Percentiles rank a stretch among this genome's conserved stretches.
These are phyloP conservation scores for Phytophthora idaei DNA, from an alignment of 352 stramenopile genomes.

Conservation along the genomic window DNA sequence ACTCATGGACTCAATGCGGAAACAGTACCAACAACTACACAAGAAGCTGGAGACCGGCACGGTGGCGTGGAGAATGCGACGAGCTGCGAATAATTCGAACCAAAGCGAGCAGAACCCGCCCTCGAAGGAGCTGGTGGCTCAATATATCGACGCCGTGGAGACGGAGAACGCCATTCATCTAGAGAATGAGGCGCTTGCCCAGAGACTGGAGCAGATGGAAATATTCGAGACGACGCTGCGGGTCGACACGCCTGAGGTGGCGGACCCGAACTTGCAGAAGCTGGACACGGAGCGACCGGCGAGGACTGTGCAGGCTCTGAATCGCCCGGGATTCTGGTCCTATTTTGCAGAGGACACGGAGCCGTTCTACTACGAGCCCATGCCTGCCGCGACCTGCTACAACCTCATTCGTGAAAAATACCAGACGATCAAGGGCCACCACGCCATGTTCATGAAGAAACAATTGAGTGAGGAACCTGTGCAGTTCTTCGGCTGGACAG, in stretches of 20 bases:
- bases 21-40: constrained; percentile 32
- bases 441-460: constrained; percentile 29
- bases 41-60: constrained; percentile 29
- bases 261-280: not conserved
- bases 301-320: constrained; percentile 16
- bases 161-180: constrained; percentile 35
- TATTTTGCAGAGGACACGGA: constrained; percentile 47
- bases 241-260: constrained; percentile 35
- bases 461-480: constrained; percentile 21
- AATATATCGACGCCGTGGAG: constrained; percentile 36
- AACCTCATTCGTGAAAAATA: constrained; percentile 34
- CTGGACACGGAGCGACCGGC: constrained; percentile 15
- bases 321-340: constrained; percentile 36
- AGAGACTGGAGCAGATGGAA: constrained; percentile 37
- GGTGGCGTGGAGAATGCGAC: constrained; percentile 11
- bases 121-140: constrained; percentile 9
- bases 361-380: constrained; percentile 54
- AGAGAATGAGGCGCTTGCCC: constrained; percentile 34
- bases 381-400: constrained; percentile 28
- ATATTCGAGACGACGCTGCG: constrained; percentile 39
- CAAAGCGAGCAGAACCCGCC: constrained; percentile 8
- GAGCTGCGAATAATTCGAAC: not conserved
- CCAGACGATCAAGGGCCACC: constrained; percentile 31
- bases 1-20: constrained; percentile 33
- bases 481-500: constrained; percentile 49